Conservation (phyloP, 2,329 filamentous ascomycete genomes). For the Penicillium brevicompactum region DNA sequence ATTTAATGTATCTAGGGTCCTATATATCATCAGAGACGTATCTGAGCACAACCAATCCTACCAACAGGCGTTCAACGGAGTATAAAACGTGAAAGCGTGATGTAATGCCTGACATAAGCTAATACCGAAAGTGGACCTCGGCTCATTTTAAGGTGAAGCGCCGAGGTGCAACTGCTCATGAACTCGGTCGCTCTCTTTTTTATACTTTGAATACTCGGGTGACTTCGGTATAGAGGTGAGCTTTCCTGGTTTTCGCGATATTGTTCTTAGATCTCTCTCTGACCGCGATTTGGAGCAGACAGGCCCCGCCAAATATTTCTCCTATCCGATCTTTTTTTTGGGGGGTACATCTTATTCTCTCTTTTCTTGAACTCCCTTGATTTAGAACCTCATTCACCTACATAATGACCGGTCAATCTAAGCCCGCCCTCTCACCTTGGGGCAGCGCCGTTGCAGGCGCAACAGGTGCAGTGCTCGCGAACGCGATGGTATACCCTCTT, state of each 20-base stretch:
- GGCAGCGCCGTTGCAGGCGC: slow-evolving; percentile 90
- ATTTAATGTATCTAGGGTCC: background rate
- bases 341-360: background rate
- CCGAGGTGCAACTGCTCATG: slow-evolving; percentile 32
- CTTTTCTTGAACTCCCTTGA: slow-evolving; percentile 5
- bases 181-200: slow-evolving; percentile 12
- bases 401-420: slow-evolving; percentile 60
- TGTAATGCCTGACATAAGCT: slow-evolving; percentile 14
- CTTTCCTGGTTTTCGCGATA: background rate
- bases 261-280: slow-evolving; percentile 1
- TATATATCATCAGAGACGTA: background rate
- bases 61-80: background rate
- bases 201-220: slow-evolving; percentile 18
- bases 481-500: slow-evolving; percentile 91
- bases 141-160: slow-evolving; percentile 33
- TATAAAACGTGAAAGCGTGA: slow-evolving; percentile 1
- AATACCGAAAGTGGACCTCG: slow-evolving; percentile 33
- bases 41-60: background rate
- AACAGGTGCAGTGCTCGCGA: slow-evolving; percentile 89
- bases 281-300: slow-evolving; percentile 15
- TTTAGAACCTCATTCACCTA: slow-evolving; percentile 3
- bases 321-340: slow-evolving; percentile 16
- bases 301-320: slow-evolving; percentile 24
- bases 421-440: slow-evolving; percentile 82
- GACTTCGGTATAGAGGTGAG: slow-evolving; percentile 20